Evolutionary conservation across 2,329 filamentous ascomycete genomes (phyloP).

Genomic region (Pseudocercospora crystallina): DNA sequence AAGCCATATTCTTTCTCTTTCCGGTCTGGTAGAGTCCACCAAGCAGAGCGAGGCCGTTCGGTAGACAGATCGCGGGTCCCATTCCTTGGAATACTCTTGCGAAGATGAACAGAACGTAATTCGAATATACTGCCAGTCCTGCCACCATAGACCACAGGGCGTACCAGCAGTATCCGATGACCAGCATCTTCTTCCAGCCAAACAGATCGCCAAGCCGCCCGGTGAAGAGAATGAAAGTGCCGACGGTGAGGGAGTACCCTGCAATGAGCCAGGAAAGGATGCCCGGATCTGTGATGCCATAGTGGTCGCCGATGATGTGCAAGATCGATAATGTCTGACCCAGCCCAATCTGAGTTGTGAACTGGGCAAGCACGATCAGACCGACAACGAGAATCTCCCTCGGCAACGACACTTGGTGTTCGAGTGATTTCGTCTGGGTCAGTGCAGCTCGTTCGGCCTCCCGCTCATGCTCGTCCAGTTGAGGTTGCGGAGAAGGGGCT

Average conservation of each 20-base stretch:
- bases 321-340: constrained; percentile 29
- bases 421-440: constrained; percentile 25
- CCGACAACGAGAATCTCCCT: constrained; percentile 32
- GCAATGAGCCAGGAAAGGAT: constrained; percentile 47
- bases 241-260: constrained; percentile 45
- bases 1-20: constrained; percentile 40
- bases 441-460: constrained; percentile 5
- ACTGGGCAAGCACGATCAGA: constrained; percentile 32
- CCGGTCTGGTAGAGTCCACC: constrained; percentile 35
- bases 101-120: constrained; percentile 35
- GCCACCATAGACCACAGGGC: constrained; percentile 43
- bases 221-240: constrained; percentile 47
- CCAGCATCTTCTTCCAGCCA: constrained; percentile 44
- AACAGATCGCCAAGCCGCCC: constrained; percentile 47
- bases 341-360: constrained; percentile 31
- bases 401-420: constrained; percentile 29
- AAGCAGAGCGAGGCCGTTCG: constrained; percentile 39
- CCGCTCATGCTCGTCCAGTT: constrained; percentile 10
- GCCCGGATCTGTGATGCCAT: constrained; percentile 43
- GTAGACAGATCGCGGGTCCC: constrained; percentile 37
- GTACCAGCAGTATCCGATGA: constrained; percentile 42
- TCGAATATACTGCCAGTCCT: constrained; percentile 39
- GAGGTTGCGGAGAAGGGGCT: constrained; percentile 11
- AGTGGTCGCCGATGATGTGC: constrained; percentile 44
- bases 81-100: constrained; percentile 42